These are phyloP conservation scores for Pestalotiopsis sp. DNA, from an alignment of 2,329 filamentous ascomycete species.

Conservation along the genomic window DNA sequence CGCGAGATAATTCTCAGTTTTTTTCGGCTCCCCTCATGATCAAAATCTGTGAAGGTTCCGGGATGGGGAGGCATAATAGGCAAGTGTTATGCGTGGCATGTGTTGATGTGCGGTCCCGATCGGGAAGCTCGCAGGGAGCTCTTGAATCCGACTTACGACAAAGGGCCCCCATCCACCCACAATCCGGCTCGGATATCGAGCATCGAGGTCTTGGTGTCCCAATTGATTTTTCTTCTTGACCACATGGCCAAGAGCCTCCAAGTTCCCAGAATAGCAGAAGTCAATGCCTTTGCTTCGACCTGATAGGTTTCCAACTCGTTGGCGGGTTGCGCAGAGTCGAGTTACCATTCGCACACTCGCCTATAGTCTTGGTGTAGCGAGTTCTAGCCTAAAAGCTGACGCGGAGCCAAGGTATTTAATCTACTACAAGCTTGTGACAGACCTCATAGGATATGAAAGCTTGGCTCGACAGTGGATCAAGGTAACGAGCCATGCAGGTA, in stretches of 20 bases:
- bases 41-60: neutral
- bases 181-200: neutral
- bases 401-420: constrained; percentile 10
- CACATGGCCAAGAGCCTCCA: constrained; percentile 1
- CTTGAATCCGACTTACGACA: neutral
- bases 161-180: neutral
- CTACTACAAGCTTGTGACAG: constrained; percentile 4
- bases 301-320: neutral
- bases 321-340: neutral
- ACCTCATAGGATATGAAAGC: neutral
- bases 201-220: neutral
- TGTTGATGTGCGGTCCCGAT: neutral
- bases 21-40: neutral
- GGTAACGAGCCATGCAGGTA: constrained; percentile 5
- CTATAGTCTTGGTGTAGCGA: neutral
- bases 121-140: constrained; percentile 2
- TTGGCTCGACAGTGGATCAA: neutral
- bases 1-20: neutral
- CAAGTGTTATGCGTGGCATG: constrained; percentile 9
- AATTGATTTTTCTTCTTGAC: neutral
- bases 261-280: neutral
- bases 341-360: neutral
- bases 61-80: constrained; percentile 1
- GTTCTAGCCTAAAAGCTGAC: constrained; percentile 3
- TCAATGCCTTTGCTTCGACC: neutral